phyloP scores from a whole-genome alignment of 495 filamentous ascomycete genomes.

The Neurospora sublineolata region DNA sequence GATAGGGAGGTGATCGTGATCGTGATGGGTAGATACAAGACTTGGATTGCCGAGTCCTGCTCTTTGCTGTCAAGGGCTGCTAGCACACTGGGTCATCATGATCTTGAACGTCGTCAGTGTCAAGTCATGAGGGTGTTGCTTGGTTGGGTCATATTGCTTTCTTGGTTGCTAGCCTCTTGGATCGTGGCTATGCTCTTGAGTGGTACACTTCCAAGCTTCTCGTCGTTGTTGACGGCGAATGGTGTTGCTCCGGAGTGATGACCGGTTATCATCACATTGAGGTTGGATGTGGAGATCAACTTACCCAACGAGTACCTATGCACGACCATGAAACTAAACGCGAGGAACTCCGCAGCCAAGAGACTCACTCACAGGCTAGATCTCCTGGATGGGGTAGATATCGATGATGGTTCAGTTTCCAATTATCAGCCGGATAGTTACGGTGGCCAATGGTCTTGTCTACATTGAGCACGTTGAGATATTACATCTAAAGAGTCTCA shows the following conservation, averaged over 20 bases:
- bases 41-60: background rate
- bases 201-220: background rate
- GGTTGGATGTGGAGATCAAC: background rate
- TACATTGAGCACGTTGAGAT: background rate
- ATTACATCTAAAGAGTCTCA: too few species aligned
- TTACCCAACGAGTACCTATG: background rate
- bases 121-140: background rate
- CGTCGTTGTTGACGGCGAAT: too few species aligned
- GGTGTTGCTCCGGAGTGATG: too few species aligned
- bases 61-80: background rate
- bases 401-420: background rate
- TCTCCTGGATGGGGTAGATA: background rate
- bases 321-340: background rate
- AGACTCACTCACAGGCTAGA: background rate
- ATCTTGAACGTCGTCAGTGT: background rate
- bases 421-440: too few species aligned
- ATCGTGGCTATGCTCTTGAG: background rate
- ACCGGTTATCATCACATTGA: background rate
- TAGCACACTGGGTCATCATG: background rate
- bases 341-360: background rate
- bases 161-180: too few species aligned
- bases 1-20: background rate
- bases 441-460: too few species aligned
- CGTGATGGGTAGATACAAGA: background rate
- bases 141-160: background rate